Base-by-base conservation (phyloP, 805 yeast species). In the Alloascoidea hylecoeti region DNA sequence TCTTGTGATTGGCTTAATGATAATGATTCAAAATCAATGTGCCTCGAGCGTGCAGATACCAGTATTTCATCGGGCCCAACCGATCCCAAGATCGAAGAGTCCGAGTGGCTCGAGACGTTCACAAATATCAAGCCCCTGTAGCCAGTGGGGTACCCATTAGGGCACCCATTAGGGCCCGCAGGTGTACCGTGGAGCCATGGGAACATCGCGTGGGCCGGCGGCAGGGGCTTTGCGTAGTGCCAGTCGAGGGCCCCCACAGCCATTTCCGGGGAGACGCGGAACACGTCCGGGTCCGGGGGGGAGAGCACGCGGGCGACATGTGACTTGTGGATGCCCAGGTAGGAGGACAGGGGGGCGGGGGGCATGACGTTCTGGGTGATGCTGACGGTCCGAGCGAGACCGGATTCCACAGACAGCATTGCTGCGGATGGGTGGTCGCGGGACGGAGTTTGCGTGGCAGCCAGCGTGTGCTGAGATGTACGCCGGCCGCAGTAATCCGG, bases 121-220 rank as follows among this genome's bases (percentile, higher is more conserved):
- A 52, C 47, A 13, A 52, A 19, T 19, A 51, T 33, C 23, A 52
- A 44, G 3, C 53, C 54, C 2, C 38, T 6, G 30, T 15, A 3
- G 52, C n/a, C 30, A 23, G 30, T 9, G 30, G n/a, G 30, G 44
- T 43, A 68, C 65, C 43, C 63, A 18, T 64, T 55, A 43, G 68
- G 74, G 4, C 78, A 74, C 39, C 63, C 63, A 44, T 70, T 68
- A 17, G 66, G 63, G 14, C n/a, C n/a, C n/a, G 55, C 58, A 40
- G 75, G 71, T 32, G 75, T 58, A 0, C 84, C 82, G 52, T 80
- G 89, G 12, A 79, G 58, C 89, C 89, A 80, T 0, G 92, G 92
- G 46, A 80, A 80, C 67, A 80, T 68, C 4, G 50, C 48, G 12
- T 62, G 64, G 15, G 82, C 78, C 4, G 68, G 67, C 0, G 89